Conservation (phyloP, 164 flowering plant genomes). For the Buxus sempervirens region DNA sequence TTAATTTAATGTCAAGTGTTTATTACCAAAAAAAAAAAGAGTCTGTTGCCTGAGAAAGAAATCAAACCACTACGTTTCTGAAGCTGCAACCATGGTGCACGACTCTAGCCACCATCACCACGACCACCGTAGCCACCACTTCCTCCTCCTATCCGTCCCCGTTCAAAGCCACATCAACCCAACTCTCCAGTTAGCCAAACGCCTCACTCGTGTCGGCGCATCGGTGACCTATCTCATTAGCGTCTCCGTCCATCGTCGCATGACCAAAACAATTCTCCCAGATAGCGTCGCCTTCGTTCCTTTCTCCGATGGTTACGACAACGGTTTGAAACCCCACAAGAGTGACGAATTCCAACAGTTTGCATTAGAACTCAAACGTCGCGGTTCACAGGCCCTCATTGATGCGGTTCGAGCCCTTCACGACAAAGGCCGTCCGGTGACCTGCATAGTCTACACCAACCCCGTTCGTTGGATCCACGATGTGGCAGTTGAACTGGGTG, state of each 20-base stretch:
- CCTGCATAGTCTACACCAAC: slow-evolving; percentile 31
- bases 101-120: too few relatives aligned
- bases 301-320: slow-evolving; percentile 29
- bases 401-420: slow-evolving; percentile 5
- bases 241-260: slow-evolving; percentile 18
- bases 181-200: slow-evolving; percentile 35
- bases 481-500: slow-evolving; percentile 24
- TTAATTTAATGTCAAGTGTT: too few relatives aligned
- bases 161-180: slow-evolving; percentile 48
- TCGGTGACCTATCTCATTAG: slow-evolving; percentile 29
- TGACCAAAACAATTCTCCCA: not conserved
- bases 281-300: slow-evolving; percentile 19
- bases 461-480: slow-evolving; percentile 35
- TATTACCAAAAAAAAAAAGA: too few relatives aligned
- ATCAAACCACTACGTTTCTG: too few relatives aligned
- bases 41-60: too few relatives aligned
- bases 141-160: slow-evolving; percentile 29
- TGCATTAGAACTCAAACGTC: slow-evolving; percentile 10
- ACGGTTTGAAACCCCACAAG: not conserved
- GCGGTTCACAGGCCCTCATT: slow-evolving; percentile 17
- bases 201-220: slow-evolving; percentile 24
- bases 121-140: slow-evolving; percentile 21
- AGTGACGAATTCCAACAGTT: not conserved
- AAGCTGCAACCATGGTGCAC: not conserved
- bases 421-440: slow-evolving; percentile 13